Base-by-base conservation (phyloP, 2,329 filamentous ascomycete species). In the Capronia epimyces region DNA sequence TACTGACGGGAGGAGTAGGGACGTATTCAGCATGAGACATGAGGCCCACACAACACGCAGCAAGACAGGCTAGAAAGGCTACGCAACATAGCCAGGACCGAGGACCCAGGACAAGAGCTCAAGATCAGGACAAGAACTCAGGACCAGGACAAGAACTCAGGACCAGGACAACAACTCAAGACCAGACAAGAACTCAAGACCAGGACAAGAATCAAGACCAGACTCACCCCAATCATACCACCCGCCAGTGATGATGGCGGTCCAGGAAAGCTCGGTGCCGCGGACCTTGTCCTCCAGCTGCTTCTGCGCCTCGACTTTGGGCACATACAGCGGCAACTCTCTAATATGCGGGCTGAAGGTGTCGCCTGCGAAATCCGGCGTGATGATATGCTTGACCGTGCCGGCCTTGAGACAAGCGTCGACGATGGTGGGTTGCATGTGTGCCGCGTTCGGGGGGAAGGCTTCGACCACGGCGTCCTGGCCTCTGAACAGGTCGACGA, bases 381-480 rank as follows among this genome's bases (percentile, higher is more conserved):
- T 52, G 45, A 52, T 52, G 40, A 52, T 48, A 31, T 48, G 50
- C 40, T 48, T 44, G 37, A 52, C 45, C 2, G 39, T 52, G 7
- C 45, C 45, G 16, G 50, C 21, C 12, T 42, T 46, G 32, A 52
- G 29, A 16, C 44, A 46, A 0, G 50, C 50, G 8, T 48, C 50
- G 1, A 52, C 44, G 15, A 52, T 44, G 40, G 39, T 41, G 5
- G 37, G 15, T 22, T 48, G 50, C 18, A 48, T 12, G 41, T 47
- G 24, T 32, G 41, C 31, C 5, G 45, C 31, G 18, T 52, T 47
- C 22, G 50, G 50, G 2, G 50, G 50, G 24, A 52, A 48, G 1
- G 50, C 50, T 27, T 48, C 44, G 5, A 69, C 59, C 2, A 69
- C 56, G 1, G 56, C 65, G 45, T 68, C 63, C 43, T 67, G 60